Percentiles rank a stretch among this genome's conserved stretches.
phyloP scores from a whole-genome alignment of 768 basidiomycete species.

The Serendipita sp. region DNA sequence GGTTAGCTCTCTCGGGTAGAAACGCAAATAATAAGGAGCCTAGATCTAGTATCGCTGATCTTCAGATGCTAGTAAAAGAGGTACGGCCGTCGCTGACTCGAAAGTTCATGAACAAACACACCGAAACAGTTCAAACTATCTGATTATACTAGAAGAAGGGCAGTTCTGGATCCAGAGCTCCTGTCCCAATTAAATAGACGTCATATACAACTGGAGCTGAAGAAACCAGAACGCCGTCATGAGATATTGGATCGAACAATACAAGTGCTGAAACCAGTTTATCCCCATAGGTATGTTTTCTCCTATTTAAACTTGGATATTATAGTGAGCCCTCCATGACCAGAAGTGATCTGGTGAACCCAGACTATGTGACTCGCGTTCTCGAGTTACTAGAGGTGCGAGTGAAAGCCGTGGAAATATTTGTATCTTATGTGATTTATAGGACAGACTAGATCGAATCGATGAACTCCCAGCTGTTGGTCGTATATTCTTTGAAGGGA shows the following conservation, averaged over 20 bases:
- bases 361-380: slow-evolving; percentile 46
- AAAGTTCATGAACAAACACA: neutral
- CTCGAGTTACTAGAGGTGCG: slow-evolving; percentile 45
- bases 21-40: slow-evolving; percentile 25
- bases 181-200: slow-evolving; percentile 81
- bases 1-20: slow-evolving; percentile 92
- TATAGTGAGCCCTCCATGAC: neutral
- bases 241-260: slow-evolving; percentile 39
- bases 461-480: neutral
- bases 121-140: slow-evolving; percentile 54
- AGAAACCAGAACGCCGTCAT: slow-evolving; percentile 33
- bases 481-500: slow-evolving; percentile 1
- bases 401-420: slow-evolving; percentile 7
- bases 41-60: slow-evolving; percentile 12
- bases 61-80: slow-evolving; percentile 48
- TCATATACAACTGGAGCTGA: slow-evolving; percentile 46
- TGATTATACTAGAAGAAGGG: slow-evolving; percentile 63
- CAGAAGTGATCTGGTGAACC: neutral
- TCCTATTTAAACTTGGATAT: neutral
- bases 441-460: neutral
- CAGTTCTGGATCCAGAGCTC: slow-evolving; percentile 64
- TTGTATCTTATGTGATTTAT: neutral
- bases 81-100: slow-evolving; percentile 20
- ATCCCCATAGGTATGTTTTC: slow-evolving; percentile 38
- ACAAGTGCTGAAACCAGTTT: slow-evolving; percentile 34